These are phyloP conservation scores for Cryphonectria naterciae DNA, from an alignment of 2,329 filamentous ascomycete species.

Conservation along the genomic window DNA sequence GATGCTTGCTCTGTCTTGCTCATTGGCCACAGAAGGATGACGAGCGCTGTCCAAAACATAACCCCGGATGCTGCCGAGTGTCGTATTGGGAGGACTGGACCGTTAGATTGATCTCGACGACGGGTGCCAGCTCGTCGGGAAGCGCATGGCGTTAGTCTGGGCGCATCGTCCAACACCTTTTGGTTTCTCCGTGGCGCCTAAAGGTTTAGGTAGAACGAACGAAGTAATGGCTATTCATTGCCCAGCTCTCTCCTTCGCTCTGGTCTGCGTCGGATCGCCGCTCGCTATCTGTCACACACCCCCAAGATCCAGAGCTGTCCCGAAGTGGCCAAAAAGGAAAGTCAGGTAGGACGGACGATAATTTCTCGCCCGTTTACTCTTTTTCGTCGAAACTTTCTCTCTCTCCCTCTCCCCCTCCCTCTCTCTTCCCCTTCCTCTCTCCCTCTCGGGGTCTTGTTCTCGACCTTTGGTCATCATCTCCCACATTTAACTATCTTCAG, in stretches of 20 bases:
- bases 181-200: conserved; percentile 3
- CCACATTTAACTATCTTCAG: conserved; percentile 4
- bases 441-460: not conserved
- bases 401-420: not conserved
- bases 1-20: conserved; percentile 18
- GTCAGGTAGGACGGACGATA: conserved; percentile 22
- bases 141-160: conserved; percentile 8
- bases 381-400: conserved; percentile 10
- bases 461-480: not conserved
- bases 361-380: not conserved
- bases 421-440: not conserved
- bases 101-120: conserved; percentile 15
- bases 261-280: conserved; percentile 17
- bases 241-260: not conserved
- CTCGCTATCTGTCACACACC: conserved; percentile 19
- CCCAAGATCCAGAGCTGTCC: conserved; percentile 17
- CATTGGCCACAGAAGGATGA: conserved; percentile 20
- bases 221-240: conserved; percentile 18
- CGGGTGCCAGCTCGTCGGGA: conserved; percentile 9
- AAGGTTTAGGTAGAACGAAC: conserved; percentile 15
- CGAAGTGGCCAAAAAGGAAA: conserved; percentile 17
- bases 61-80: conserved; percentile 8
- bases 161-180: conserved; percentile 15
- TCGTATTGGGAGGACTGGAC: conserved; percentile 8
- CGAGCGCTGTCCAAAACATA: conserved; percentile 8